A percentile compares a stretch with the other conserved stretches of the same genome.
Conservation (phyloP, 1,284 basidiomycete species). For the Bondarzewia mesenterica region DNA sequence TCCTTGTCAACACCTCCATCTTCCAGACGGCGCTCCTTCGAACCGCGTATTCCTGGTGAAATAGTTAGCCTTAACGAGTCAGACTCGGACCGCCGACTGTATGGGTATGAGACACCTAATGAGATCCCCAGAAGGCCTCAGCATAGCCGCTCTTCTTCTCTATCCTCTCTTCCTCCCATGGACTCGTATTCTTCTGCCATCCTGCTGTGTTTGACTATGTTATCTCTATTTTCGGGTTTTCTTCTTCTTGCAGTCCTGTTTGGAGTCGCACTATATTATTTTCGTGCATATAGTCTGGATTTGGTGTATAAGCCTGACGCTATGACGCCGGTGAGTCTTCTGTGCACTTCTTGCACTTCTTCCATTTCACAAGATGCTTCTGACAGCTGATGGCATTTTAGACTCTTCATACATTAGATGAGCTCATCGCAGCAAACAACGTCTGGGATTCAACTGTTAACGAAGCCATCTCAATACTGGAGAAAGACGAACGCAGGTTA, state of each 20-base stretch:
- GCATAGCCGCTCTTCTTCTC: neutral
- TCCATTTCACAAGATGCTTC: constrained; percentile 45
- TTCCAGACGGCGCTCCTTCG: constrained; percentile 16
- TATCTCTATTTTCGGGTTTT: constrained; percentile 41
- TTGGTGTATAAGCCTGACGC: constrained; percentile 32
- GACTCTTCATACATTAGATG: constrained; percentile 55
- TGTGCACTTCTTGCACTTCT: constrained; percentile 19
- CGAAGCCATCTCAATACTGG: constrained; percentile 54
- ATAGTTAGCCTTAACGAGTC: constrained; percentile 7
- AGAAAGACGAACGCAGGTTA: constrained; percentile 62
- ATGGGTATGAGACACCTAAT: neutral
- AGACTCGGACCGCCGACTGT: constrained; percentile 6
- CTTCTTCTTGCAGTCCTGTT: constrained; percentile 38
- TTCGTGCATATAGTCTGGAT: constrained; percentile 28
- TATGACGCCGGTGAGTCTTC: constrained; percentile 42
- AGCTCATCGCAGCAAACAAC: constrained; percentile 56
- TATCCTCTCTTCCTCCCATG: neutral
- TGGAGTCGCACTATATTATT: constrained; percentile 32
- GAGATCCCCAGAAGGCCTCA: neutral
- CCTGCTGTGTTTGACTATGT: constrained; percentile 23
- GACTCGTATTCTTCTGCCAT: constrained; percentile 9
- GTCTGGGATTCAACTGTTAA: constrained; percentile 66
- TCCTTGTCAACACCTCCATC: constrained; percentile 27
- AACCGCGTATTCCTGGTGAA: constrained; percentile 19
- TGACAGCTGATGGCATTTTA: constrained; percentile 20